Evolutionary conservation across 306 rosid species (phyloP).

Genomic region (Mucuna pruriens): DNA sequence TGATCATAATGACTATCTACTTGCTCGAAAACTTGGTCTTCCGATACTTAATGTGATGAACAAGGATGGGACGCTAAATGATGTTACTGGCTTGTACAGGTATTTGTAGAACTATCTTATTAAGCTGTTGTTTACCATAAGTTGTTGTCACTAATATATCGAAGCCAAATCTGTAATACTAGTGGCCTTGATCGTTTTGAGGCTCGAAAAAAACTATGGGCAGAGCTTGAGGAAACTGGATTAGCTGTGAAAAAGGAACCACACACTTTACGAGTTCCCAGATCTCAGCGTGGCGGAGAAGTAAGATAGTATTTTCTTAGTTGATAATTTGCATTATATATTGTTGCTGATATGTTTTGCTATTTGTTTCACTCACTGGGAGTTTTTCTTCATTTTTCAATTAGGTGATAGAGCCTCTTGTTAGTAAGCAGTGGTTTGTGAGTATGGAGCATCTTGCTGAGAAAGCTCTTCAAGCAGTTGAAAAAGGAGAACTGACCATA

Average conservation of each 20-base stretch:
- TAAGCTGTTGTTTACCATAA: conserved; percentile 31
- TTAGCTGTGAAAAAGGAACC: conserved; percentile 87
- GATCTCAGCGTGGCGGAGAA: conserved; percentile 99
- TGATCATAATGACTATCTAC: conserved; percentile 91
- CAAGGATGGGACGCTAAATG: conserved; percentile 94
- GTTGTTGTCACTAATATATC: conserved; percentile 39
- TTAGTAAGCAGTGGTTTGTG: conserved; percentile 98
- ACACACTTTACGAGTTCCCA: conserved; percentile 89
- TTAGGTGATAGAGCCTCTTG: conserved; percentile 94
- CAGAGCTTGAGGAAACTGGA: conserved; percentile 90
- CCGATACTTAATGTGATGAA: conserved; percentile 98
- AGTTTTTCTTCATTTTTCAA: conserved; percentile 35
- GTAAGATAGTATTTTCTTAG: conserved; percentile 53
- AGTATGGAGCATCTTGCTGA: conserved; percentile 95
- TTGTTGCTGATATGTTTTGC: background rate
- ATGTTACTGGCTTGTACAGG: conserved; percentile 91
- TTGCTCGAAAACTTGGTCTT: conserved; percentile 96
- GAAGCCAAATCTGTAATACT: conserved; percentile 35
- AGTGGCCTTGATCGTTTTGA: conserved; percentile 99
- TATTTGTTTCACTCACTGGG: conserved; percentile 9
- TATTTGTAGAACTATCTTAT: conserved; percentile 37
- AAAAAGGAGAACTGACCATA: conserved; percentile 80
- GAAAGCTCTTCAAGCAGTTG: conserved; percentile 84
- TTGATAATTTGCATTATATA: conserved; percentile 22
- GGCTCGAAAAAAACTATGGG: conserved; percentile 91